Base-by-base conservation (phyloP, 805 yeast genomes). In the Wickerhamiella allomyrinae region DNA sequence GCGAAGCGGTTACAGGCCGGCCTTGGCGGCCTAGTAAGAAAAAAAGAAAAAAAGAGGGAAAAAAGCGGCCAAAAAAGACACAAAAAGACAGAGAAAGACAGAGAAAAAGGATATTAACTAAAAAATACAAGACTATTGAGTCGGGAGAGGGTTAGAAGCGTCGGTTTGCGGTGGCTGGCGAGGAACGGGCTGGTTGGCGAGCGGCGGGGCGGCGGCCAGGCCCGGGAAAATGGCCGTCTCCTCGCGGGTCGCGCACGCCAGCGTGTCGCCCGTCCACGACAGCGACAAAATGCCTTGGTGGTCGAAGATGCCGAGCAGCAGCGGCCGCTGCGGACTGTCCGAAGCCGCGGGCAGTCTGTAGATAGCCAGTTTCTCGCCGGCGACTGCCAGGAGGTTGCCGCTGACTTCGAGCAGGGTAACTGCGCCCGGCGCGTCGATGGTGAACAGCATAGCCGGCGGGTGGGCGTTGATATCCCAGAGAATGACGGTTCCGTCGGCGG, bases 401-500 rank as follows among this genome's bases (percentile, higher is more conserved):
- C 8, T 23, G n/a, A n/a, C n/a, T 14, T 23, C 20, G 7, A 33
- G 23, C 15, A 41, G 21, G 4, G 35, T 23, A 6, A 41, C 24
- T 19, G 39, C 34, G 7, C 35, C 39, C 9, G 20, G 21, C 9
- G 31, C 31, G 13, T 34, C 22, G 13, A 37, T 29, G 5, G 14
- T 13, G 39, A 39, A 41, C 20, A 24, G 19, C 7, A 7, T 21
- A 13, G 21, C 8, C 10, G 29, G 21, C 11, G 24, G 23, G 23
- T 34, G 22, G 11, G 35, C 39, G 13, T 34, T 22, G 29, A 42
- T 40, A 38, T 45, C 43, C 46, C 48, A 46, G 3, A 40, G 15
- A 9, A 29, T n/a, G 11, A 42, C 23, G 17, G 23, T 15, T 2
- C 52, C 46, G 14, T 42, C 47, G 10, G 46, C 41, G 13, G 46